Evolutionary conservation across 306 rosid genomes (phyloP).

Genomic region (Prunus kanzakura): DNA sequence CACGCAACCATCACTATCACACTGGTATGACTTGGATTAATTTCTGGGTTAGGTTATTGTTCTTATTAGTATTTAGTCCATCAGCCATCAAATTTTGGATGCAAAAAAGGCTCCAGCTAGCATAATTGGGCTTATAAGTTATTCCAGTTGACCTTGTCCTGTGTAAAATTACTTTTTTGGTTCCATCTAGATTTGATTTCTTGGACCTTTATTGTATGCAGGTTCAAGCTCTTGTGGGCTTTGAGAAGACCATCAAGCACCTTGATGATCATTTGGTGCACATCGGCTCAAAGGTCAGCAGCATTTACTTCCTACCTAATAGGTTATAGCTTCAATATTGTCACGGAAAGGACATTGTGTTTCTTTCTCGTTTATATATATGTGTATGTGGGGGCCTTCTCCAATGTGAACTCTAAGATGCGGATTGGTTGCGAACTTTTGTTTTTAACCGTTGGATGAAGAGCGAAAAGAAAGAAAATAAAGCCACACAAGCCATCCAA

Average conservation of each 20-base stretch:
- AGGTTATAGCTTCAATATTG: neutral
- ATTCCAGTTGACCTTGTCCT: neutral
- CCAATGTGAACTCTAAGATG: no score
- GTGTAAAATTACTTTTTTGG: neutral
- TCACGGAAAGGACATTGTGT: neutral
- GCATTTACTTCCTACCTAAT: neutral
- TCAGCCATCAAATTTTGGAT: neutral
- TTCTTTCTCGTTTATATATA: neutral
- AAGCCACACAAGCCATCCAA: no score
- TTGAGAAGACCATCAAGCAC: constrained; percentile 82
- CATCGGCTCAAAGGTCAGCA: constrained; percentile 78
- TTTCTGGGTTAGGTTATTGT: neutral
- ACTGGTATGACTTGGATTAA: constrained; percentile 44
- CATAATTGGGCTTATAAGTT: neutral
- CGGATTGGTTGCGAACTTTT: no score
- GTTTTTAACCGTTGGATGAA: no score
- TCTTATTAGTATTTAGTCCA: neutral
- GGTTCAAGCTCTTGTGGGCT: constrained; percentile 99
- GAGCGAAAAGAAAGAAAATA: no score
- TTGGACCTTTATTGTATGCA: constrained; percentile 29
- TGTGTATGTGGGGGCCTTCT: no score
- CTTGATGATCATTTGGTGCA: constrained; percentile 86
- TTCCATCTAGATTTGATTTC: constrained; percentile 19
- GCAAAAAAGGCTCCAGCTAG: neutral
- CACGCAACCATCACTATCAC: constrained; percentile 85